phyloP scores from a whole-genome alignment of 352 stramenopile species.

The Phytophthora idaei region DNA sequence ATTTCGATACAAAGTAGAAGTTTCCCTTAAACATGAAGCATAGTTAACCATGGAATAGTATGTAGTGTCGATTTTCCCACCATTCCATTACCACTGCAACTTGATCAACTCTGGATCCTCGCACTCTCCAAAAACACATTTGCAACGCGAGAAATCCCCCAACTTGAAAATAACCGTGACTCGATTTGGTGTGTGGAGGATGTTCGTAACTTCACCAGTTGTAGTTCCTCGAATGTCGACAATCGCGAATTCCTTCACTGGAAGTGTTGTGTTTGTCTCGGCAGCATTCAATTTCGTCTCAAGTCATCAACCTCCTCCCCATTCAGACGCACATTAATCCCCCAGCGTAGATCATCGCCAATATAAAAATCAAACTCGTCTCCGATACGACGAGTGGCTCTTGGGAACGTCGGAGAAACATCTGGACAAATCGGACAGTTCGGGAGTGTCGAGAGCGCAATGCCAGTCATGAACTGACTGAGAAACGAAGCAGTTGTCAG shows the following conservation, averaged over 20 bases:
- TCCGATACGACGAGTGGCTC: neutral
- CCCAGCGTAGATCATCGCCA: neutral
- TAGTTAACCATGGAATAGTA: too few species aligned
- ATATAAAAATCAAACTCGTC: constrained; percentile 1
- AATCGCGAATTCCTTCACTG: neutral
- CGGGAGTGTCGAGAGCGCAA: neutral
- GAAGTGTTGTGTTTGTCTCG: neutral
- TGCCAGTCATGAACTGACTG: neutral
- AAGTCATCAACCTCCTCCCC: neutral
- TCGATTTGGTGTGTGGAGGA: neutral
- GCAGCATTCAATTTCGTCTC: neutral
- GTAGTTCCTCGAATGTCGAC: neutral
- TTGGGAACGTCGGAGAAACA: neutral
- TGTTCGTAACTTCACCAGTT: neutral
- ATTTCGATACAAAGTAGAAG: too few species aligned
- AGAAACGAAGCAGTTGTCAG: neutral
- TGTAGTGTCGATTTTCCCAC: too few species aligned
- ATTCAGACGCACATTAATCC: neutral
- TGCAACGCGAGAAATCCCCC: neutral
- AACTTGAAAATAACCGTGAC: neutral
- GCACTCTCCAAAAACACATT: neutral
- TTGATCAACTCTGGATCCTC: neutral
- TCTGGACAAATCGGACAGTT: neutral
- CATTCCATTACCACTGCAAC: neutral
- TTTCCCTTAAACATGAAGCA: too few species aligned